Evolutionary conservation across 2,329 filamentous ascomycete genomes (phyloP).

Genomic region (Monosporascus sp.): DNA sequence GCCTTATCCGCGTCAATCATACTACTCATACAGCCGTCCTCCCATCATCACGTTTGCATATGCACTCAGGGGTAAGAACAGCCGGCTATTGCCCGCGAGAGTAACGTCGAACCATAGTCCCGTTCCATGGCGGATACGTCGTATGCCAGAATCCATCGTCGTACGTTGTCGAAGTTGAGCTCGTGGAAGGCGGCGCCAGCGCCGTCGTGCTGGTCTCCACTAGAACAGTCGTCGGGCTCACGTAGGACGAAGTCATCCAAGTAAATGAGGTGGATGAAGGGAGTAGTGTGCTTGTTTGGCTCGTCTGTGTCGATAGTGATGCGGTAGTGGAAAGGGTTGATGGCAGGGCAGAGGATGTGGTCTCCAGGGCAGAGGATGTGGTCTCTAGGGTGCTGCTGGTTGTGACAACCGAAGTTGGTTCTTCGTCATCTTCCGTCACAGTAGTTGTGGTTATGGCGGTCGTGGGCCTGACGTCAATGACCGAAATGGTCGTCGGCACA

Average conservation of each 20-base stretch:
- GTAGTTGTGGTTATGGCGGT: constrained; percentile 15
- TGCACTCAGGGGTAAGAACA: neutral
- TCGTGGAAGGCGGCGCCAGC: constrained; percentile 2
- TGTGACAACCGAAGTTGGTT: constrained; percentile 7
- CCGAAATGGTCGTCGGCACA: constrained; percentile 23
- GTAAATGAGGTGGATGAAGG: neutral
- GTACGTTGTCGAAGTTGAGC: constrained; percentile 18
- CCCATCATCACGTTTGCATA: neutral
- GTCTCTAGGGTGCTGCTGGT: neutral
- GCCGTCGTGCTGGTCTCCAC: neutral
- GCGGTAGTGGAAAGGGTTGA: constrained; percentile 3
- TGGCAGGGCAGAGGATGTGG: neutral
- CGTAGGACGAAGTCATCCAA: neutral
- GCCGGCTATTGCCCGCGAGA: neutral
- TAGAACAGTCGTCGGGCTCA: neutral
- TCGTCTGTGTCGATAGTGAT: neutral
- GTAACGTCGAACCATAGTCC: constrained; percentile 24
- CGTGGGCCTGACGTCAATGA: constrained; percentile 23
- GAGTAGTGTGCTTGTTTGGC: neutral
- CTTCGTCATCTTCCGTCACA: constrained; percentile 17
- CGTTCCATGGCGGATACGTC: constrained; percentile 40
- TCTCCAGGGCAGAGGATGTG: neutral
- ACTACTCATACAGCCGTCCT: neutral
- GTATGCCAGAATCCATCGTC: constrained; percentile 44
- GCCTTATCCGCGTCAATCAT: neutral